phyloP scores from a whole-genome alignment of 2,329 filamentous ascomycete genomes.

The Fusarium anthophilum region DNA sequence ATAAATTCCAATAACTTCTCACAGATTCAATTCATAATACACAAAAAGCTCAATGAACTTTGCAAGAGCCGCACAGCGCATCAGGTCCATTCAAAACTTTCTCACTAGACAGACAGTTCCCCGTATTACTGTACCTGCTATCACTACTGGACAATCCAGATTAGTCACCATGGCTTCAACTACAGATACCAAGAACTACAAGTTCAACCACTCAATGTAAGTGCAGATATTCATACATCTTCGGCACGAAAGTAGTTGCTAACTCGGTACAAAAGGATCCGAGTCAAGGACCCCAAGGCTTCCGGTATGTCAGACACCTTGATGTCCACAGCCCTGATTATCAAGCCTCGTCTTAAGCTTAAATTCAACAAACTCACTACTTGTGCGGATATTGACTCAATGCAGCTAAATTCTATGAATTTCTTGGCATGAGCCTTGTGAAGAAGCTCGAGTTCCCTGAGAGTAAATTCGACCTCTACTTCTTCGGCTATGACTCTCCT shows the following conservation, averaged over 20 bases:
- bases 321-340: slow-evolving; percentile 16
- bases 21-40: slow-evolving; percentile 1
- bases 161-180: slow-evolving; percentile 77
- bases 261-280: slow-evolving; percentile 69
- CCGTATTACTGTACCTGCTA: neutral
- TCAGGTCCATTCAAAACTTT: slow-evolving; percentile 38
- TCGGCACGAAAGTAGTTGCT: slow-evolving; percentile 14
- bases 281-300: slow-evolving; percentile 91
- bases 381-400: slow-evolving; percentile 1
- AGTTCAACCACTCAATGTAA: slow-evolving; percentile 89
- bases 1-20: neutral
- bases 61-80: slow-evolving; percentile 38
- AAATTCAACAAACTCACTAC: neutral
- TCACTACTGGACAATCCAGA: slow-evolving; percentile 42
- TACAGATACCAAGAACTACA: slow-evolving; percentile 81
- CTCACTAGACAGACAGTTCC: slow-evolving; percentile 9
- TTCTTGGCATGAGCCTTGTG: slow-evolving; percentile 86
- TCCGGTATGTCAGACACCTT: slow-evolving; percentile 63
- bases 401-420: slow-evolving; percentile 89
- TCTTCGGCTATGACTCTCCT: slow-evolving; percentile 86
- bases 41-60: slow-evolving; percentile 37
- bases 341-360: neutral
- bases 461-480: slow-evolving; percentile 94
- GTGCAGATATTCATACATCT: slow-evolving; percentile 31
- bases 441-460: slow-evolving; percentile 85